These are phyloP conservation scores for Blyttiomyces sp. DNA, from an alignment of 371 early-diverging fungal species.

Conservation along the genomic window DNA sequence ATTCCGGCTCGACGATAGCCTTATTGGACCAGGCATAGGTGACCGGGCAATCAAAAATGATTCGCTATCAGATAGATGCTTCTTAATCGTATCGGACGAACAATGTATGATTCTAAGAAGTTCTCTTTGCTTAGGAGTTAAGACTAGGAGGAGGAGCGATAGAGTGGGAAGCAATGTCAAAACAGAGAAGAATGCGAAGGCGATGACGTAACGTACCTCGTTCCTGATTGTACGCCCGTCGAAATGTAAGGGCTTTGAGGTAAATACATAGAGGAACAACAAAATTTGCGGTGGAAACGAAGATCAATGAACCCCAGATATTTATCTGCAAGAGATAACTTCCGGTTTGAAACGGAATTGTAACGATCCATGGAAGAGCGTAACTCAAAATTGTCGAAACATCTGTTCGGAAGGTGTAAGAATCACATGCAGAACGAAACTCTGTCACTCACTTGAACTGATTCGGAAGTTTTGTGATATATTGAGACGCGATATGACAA, in stretches of 20 bases:
- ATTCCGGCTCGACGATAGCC: no score
- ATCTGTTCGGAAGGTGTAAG: not conserved
- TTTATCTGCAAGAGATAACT: conserved; percentile 11
- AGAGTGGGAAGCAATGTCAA: not conserved
- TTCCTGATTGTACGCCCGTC: conserved; percentile 23
- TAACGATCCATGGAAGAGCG: conserved; percentile 19
- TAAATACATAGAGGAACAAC: conserved; percentile 32
- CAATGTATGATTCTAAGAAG: conserved; percentile 18
- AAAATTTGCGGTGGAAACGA: conserved; percentile 31
- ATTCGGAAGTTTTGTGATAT: conserved; percentile 24
- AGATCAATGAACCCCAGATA: conserved; percentile 27
- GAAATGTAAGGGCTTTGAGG: conserved; percentile 23
- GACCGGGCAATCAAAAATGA: no score
- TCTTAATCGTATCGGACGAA: no score
- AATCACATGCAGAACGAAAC: not conserved
- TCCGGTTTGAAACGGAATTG: conserved; percentile 30
- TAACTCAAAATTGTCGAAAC: conserved; percentile 3
- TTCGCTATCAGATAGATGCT: no score
- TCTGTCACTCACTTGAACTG: conserved; percentile 1
- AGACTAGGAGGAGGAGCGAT: not conserved
- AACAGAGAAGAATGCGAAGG: not conserved
- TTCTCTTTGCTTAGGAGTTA: conserved; percentile 17
- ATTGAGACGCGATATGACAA: conserved; percentile 21
- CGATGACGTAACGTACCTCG: conserved; percentile 14
- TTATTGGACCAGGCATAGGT: no score